These are phyloP conservation scores for Pleurotus cornucopiae DNA, from an alignment of 768 basidiomycete genomes.

Conservation along the genomic window DNA sequence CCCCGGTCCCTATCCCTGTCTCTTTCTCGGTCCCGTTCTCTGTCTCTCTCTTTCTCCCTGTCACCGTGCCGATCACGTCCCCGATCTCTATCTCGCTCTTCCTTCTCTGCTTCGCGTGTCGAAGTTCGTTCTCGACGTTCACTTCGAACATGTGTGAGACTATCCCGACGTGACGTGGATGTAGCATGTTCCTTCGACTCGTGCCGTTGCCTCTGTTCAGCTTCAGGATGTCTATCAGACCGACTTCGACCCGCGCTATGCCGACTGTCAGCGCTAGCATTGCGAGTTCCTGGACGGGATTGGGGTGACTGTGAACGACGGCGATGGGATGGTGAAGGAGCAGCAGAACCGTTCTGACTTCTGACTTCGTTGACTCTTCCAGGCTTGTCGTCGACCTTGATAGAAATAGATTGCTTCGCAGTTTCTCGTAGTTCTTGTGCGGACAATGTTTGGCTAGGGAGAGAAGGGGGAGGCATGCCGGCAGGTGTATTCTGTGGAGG, in stretches of 20 bases:
- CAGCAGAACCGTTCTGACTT: constrained; percentile 45
- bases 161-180: constrained; percentile 40
- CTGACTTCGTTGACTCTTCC: constrained; percentile 31
- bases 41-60: constrained; percentile 53
- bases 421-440: constrained; percentile 81
- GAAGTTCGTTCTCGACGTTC: constrained; percentile 43
- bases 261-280: constrained; percentile 69
- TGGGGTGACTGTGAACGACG: constrained; percentile 63
- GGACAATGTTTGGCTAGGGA: constrained; percentile 73
- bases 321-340: constrained; percentile 59
- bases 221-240: constrained; percentile 43
- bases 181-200: constrained; percentile 40
- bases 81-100: constrained; percentile 47
- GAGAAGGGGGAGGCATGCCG: constrained; percentile 71
- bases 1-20: constrained; percentile 43
- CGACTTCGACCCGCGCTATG: constrained; percentile 61
- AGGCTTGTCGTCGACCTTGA: constrained; percentile 37
- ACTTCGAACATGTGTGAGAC: constrained; percentile 46
- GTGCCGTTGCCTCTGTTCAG: constrained; percentile 46
- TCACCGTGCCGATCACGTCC: constrained; percentile 58
- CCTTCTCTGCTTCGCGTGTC: constrained; percentile 32
- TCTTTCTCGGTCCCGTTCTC: constrained; percentile 42
- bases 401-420: constrained; percentile 61
- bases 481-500: constrained; percentile 20
- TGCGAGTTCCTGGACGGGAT: constrained; percentile 64